Conservation (phyloP, 2,329 filamentous ascomycete genomes). For the Incumbomyces lentus region DNA sequence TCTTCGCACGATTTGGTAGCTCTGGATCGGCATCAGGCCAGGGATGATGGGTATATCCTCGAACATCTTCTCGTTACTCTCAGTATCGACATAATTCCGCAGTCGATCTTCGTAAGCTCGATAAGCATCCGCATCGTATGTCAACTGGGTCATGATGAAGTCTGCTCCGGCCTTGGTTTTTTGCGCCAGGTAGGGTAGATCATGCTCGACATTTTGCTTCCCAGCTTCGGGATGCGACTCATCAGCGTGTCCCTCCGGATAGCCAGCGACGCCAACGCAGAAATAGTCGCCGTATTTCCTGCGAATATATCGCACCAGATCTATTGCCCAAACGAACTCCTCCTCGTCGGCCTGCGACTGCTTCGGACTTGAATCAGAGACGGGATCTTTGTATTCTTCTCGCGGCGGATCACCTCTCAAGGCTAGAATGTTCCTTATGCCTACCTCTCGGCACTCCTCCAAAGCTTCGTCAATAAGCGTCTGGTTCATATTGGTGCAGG, state of each 20-base stretch:
- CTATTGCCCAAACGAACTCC: slow-evolving; percentile 79
- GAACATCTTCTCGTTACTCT: slow-evolving; percentile 45
- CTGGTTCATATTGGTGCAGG: slow-evolving; percentile 95
- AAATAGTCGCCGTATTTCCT: slow-evolving; percentile 86
- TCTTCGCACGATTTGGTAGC: slow-evolving; percentile 86
- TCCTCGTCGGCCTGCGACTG: slow-evolving; percentile 5
- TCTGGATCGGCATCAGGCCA: slow-evolving; percentile 94
- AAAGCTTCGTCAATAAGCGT: slow-evolving; percentile 76
- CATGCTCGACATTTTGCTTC: slow-evolving; percentile 48
- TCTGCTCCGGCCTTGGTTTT: slow-evolving; percentile 88
- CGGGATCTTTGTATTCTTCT: slow-evolving; percentile 70
- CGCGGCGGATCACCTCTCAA: slow-evolving; percentile 84
- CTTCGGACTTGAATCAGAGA: slow-evolving; percentile 53
- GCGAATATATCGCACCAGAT: slow-evolving; percentile 82
- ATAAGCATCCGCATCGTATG: slow-evolving; percentile 83
- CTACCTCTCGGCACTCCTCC: slow-evolving; percentile 79
- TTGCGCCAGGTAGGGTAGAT: slow-evolving; percentile 79
- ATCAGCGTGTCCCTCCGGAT: slow-evolving; percentile 90
- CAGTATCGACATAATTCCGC: slow-evolving; percentile 67
- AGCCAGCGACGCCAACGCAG: slow-evolving; percentile 86
- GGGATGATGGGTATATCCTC: slow-evolving; percentile 83
- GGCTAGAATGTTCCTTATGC: slow-evolving; percentile 88
- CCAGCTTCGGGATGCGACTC: slow-evolving; percentile 72
- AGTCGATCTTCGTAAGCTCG: slow-evolving; percentile 66
- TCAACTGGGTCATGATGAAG: slow-evolving; percentile 97